Conservation (phyloP, 208 protist species). For the Trypanosoma theileri region DNA sequence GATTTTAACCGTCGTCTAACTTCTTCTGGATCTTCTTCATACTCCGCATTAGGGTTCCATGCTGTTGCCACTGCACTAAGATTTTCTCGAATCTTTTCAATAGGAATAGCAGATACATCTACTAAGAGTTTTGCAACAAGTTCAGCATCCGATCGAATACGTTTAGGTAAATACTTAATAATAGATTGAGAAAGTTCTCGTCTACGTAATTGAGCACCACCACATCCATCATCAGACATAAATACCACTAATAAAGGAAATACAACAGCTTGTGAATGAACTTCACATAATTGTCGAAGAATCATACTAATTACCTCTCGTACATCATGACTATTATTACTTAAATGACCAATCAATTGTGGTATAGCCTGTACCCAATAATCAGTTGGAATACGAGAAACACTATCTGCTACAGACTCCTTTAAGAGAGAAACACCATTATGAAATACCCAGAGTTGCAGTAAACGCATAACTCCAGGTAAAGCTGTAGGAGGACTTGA, state of each 20-base stretch:
- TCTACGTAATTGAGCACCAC: constrained; percentile 37
- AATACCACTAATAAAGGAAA: constrained; percentile 98
- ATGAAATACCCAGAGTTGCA: constrained; percentile 98
- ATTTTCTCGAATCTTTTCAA: constrained; percentile 89
- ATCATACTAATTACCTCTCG: constrained; percentile 95
- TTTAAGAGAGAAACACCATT: constrained; percentile 82
- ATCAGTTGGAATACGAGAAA: constrained; percentile 95
- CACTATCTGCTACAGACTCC: constrained; percentile 91
- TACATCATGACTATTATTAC: constrained; percentile 89
- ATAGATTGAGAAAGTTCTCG: constrained; percentile 74
- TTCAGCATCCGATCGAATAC: constrained; percentile 83
- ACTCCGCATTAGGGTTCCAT: constrained; percentile 91
- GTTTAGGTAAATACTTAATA: constrained; percentile 81
- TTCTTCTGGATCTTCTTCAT: constrained; percentile 86
- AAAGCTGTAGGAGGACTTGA: constrained; percentile 69
- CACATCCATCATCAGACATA: constrained; percentile 66
- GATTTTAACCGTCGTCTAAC: constrained; percentile 64
- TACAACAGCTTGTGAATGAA: constrained; percentile 98
- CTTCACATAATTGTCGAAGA: constrained; percentile 92
- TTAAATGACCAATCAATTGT: constrained; percentile 99
- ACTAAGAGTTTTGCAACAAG: constrained; percentile 79
- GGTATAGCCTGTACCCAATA: constrained; percentile 99
- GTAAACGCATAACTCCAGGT: constrained; percentile 97
- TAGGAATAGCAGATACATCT: constrained; percentile 86
- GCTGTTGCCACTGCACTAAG: constrained; percentile 80